Base-by-base conservation (phyloP, 345 rosid genomes). In the Populus simonii region DNA sequence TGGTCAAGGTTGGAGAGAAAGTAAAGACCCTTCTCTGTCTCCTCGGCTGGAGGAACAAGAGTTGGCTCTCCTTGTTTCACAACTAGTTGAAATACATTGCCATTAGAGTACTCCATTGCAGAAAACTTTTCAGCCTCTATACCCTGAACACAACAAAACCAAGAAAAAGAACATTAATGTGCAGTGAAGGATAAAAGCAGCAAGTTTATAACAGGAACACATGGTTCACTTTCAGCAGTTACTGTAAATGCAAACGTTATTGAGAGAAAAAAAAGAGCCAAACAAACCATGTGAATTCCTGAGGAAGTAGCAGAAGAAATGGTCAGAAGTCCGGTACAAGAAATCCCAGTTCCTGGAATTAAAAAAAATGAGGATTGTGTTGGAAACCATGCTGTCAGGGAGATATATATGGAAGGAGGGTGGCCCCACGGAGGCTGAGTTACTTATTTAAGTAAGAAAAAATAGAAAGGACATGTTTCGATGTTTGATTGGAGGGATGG, bases 1-100 rank as follows among this genome's bases (percentile, higher is more conserved):
- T 94, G 98, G 79, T 94, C 97, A 70, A 92, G 94, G 85, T 94
- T 94, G 1, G 98, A 94, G 68, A 94, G 90, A 84, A 91, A 94
- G 82, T 89, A 92, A 5, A 91, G 83, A 73, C 96, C 98, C 82
- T 89, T 91, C 77, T 73, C 82, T 53, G 98, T 92, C 25, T 91
- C 91, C 49, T 84, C 88, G 31, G 89, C 94, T 1, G 98, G 98
- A 70, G 82, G 61, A 15, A 91, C 91, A 61, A 92, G 82, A 55
- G 82, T 80, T 66, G 92, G 89, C 77, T 88, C 89, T 71, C 84
- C 84, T 74, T 90, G 88, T 71, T 82, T 80, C 87, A 92, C 98
- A 23, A 62, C 74, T 17, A 94, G 89, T 35, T 85, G 80, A 72
- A 78, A 71, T 8, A 73, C 79, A n/a, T 77, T 66, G 78, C 84